Percentiles rank a stretch among this genome's conserved stretches.
These are phyloP conservation scores for Athelia sp. DNA, from an alignment of 1,284 basidiomycete genomes.

Conservation along the genomic window DNA sequence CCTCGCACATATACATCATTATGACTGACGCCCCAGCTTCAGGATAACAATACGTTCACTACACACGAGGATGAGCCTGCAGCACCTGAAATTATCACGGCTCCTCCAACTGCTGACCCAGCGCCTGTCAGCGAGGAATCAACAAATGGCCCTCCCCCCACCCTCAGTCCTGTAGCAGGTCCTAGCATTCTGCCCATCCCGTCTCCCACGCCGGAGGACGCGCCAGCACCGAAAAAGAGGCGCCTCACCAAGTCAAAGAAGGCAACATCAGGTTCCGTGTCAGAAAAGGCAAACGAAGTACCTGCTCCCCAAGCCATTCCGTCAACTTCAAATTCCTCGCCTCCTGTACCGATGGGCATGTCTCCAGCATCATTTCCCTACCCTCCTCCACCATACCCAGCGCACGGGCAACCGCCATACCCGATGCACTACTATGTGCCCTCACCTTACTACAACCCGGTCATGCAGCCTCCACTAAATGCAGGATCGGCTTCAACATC, in stretches of 20 bases:
- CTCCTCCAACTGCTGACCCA: background rate
- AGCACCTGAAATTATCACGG: background rate
- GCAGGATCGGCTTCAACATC: constrained; percentile 12
- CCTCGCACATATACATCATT: background rate
- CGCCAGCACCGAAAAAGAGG: background rate
- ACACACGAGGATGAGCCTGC: background rate
- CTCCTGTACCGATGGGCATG: constrained; percentile 11
- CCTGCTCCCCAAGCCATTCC: background rate
- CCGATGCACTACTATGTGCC: constrained; percentile 29
- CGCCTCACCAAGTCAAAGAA: background rate
- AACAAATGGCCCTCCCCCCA: background rate
- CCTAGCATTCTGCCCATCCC: background rate
- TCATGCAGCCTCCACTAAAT: constrained; percentile 18
- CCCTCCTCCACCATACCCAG: background rate
- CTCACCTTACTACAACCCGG: constrained; percentile 19
- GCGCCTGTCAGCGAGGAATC: background rate
- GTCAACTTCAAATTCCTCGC: background rate
- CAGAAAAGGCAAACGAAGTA: background rate
- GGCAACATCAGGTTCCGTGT: background rate
- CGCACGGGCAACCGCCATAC: constrained; percentile 16
- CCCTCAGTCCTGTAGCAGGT: background rate
- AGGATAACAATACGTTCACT: background rate
- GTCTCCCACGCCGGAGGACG: background rate
- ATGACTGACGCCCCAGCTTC: background rate
- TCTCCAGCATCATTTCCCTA: constrained; percentile 9